Base-by-base conservation (phyloP, 106 monocot genomes). In the Dendrobium nobile region DNA sequence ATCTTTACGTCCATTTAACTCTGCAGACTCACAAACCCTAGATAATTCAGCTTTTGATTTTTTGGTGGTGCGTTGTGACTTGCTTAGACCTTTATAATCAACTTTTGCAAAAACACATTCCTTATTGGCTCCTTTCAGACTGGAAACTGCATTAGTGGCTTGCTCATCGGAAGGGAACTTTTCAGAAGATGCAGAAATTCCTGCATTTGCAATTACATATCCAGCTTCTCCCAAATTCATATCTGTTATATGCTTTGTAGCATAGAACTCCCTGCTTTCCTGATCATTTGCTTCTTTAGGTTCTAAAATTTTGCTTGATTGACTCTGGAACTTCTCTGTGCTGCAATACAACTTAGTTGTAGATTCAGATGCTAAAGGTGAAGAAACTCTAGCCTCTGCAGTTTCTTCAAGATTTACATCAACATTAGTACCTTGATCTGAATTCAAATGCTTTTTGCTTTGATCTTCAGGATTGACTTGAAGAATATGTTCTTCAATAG, bases 381-480 rank as follows among this genome's bases (percentile, higher is more conserved):
- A 70, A 74, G 74, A 74, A 42, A 41, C 33, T 74, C 42, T 41
- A n/a, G 43, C 7, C 42, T 20, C 42, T 74, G 33, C 74, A 74
- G 42, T 18, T 41, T 74, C 74, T 74, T 41, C n/a, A 74, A 74
- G 13, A 41, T 7, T 74, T 43, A 70, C 70, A 70, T 70, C 70
- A 70, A 15, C 16, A 70, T 33, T 37, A 15, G 28, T n/a, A 24
- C 15, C 70, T 70, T 70, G 37, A 15, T 4, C 37, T 4, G 11
- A 47, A 76, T 51, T 27, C 27, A 47, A 8, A 76, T 27, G 24
- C 24, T 20, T 26, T 3, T 24, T 18, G 5, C 27, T 41, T 47
- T 48, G 48, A 76, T 15, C 76, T 47, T 37, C 48, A 51, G 76
- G 9, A 76, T 76, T 47, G 48, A 47, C 8, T 76, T 47, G 76